phyloP scores from a whole-genome alignment of 208 protist genomes.

The Leishmania turanica region DNA sequence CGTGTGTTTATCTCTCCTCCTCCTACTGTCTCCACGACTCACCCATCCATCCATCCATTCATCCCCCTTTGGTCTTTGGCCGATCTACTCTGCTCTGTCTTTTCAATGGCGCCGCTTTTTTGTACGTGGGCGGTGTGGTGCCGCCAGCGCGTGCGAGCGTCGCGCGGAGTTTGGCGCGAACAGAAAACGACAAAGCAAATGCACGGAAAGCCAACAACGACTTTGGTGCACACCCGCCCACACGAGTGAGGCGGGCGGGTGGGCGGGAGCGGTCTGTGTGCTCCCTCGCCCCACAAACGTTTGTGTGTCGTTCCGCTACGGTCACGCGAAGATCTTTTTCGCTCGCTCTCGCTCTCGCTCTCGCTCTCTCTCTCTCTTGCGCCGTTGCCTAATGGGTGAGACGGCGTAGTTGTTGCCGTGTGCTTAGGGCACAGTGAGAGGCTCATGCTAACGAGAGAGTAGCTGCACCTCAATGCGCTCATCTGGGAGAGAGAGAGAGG shows the following conservation, averaged over 20 bases:
- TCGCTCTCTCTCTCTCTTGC: neutral
- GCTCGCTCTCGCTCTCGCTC: neutral
- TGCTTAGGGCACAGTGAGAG: neutral
- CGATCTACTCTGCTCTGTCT: conserved; percentile 1
- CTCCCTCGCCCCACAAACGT: neutral
- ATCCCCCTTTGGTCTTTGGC: neutral
- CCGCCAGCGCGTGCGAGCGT: neutral
- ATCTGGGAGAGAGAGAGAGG: neutral
- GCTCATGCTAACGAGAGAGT: too few species aligned
- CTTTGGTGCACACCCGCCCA: neutral
- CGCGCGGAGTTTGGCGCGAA: neutral
- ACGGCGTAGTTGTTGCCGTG: neutral
- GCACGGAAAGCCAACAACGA: neutral
- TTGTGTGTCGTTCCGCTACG: neutral
- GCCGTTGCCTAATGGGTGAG: neutral
- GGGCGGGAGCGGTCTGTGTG: neutral
- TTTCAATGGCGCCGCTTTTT: neutral
- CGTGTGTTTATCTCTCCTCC: neutral
- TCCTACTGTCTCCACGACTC: neutral
- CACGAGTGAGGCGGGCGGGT: neutral
- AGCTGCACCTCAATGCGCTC: neutral
- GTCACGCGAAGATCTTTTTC: neutral
- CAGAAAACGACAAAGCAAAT: neutral
- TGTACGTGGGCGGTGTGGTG: neutral
- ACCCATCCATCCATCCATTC: neutral